A percentile compares a stretch with the other conserved stretches of the same genome.
Conservation (phyloP, 2,329 filamentous ascomycete genomes). For the Aaosphaeria arxii region DNA sequence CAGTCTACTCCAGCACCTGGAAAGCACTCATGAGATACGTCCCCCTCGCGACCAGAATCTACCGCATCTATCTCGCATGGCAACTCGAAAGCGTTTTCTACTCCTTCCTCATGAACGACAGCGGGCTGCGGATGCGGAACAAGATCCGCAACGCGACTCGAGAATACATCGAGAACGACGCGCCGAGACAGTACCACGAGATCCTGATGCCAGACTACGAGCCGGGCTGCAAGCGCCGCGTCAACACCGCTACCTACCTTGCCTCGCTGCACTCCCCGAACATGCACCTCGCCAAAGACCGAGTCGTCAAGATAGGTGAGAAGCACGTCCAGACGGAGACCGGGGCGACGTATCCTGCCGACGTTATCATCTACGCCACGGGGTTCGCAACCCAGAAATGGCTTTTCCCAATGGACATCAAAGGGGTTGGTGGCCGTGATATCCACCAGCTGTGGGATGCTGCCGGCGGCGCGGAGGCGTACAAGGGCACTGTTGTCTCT, state of each 20-base stretch:
- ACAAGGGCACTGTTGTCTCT: not conserved
- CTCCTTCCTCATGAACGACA: not conserved
- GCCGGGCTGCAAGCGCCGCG: conserved; percentile 26
- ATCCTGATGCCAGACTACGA: conserved; percentile 11
- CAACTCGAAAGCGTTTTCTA: not conserved
- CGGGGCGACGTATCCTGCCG: not conserved
- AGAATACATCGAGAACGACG: not conserved
- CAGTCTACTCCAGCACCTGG: not conserved
- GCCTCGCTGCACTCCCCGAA: not conserved
- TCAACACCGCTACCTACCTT: conserved; percentile 15
- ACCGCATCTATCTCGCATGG: not conserved
- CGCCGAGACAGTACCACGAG: conserved; percentile 8
- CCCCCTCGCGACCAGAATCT: not conserved
- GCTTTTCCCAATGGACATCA: conserved; percentile 47
- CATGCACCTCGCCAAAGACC: not conserved
- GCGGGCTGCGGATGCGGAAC: not conserved
- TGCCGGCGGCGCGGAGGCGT: not conserved
- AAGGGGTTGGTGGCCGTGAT: conserved; percentile 40
- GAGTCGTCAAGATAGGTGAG: not conserved
- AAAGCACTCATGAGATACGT: not conserved
- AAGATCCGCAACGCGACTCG: not conserved
- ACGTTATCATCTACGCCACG: conserved; percentile 3
- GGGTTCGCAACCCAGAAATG: conserved; percentile 44
- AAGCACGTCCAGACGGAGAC: not conserved
- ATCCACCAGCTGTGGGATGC: not conserved